Evolutionary conservation across 2,329 filamentous ascomycete species (phyloP), one percentile per base, ranked within the genome.

Genomic region (Talaromyces sp.): DNA sequence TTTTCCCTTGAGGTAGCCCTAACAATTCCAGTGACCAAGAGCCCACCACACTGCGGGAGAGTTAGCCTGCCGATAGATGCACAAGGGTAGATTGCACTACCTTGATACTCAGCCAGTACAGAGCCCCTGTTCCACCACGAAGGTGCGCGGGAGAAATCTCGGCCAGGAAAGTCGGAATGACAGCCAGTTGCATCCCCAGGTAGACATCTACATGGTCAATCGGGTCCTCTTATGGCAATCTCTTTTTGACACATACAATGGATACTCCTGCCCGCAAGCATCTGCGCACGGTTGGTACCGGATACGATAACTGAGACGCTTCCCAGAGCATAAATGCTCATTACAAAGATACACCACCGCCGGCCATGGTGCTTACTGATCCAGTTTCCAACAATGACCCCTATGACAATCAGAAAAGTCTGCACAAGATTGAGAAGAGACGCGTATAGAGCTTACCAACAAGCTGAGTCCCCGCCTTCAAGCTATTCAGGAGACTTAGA

Each of bases 181-280:
- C 63, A 0, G 75, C 69, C n/a, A 77, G 63, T 59, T 77, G 73
- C 68, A 75, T 76, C 17, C 74, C 74, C 11, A 75, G 64, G 50
- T 77, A 77, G 40, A 54, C 43, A 36, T 54, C 39, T 54, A 43
- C 7, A 19, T n/a, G n/a, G 17, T 33, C 3, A 54, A 39, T 22
- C n/a, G 25, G 15, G 31, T 13, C 25, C 43, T 25, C n/a, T 15
- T 5, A 28, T 17, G 3, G 15, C 7, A 21, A 10, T 43, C 19
- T 25, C 5, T 8, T 19, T 19, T 10, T n/a, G 40, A 2, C 11
- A 28, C 37, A 43, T 53, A 53, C 37, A 53, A 28, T 53, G 51
- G 11, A 53, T 21, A 43, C 36, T 53, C 21, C 51, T 19, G 11
- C 51, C 51, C 51, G 51, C 25, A 22, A 53, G 37, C 37, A 53